These are phyloP conservation scores for Gryganskiella cystojenkinii DNA, from an alignment of 192 early-diverging fungal species.

Conservation along the genomic window DNA sequence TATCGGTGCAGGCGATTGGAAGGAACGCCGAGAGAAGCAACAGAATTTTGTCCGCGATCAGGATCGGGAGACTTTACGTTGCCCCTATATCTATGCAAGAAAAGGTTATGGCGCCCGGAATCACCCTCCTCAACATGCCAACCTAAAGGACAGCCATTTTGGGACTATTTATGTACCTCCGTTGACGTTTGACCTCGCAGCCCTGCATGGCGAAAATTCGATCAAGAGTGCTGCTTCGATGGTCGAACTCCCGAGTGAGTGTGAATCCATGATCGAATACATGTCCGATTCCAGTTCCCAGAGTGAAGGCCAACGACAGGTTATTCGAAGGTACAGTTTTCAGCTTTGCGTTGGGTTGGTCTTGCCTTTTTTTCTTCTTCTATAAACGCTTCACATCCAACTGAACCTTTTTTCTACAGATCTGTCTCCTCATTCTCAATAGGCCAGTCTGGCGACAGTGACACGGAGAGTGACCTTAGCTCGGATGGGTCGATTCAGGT, in stretches of 20 bases:
- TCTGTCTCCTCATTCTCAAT: conserved; percentile 34
- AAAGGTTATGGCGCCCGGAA: conserved; percentile 32
- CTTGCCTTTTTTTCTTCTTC: no score
- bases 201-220: conserved; percentile 15
- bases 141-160: conserved; percentile 52
- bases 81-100: conserved; percentile 64
- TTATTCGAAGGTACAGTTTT: conserved; percentile 21
- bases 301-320: background rate
- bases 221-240: conserved; percentile 23
- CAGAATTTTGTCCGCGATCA: conserved; percentile 69
- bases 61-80: conserved; percentile 70
- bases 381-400: no score
- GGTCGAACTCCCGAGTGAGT: conserved; percentile 28
- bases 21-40: conserved; percentile 59
- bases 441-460: conserved; percentile 14
- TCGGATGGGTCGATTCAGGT: conserved; percentile 25
- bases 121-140: conserved; percentile 26
- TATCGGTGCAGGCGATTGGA: conserved; percentile 63
- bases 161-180: conserved; percentile 65
- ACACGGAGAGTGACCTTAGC: conserved; percentile 28
- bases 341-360: background rate
- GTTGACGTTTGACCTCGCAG: conserved; percentile 53
- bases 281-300: conserved; percentile 4
- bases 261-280: conserved; percentile 44
- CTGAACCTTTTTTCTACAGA: background rate